phyloP scores from a whole-genome alignment of 176 grass and related monocot genomes.

The Avena sativa region DNA sequence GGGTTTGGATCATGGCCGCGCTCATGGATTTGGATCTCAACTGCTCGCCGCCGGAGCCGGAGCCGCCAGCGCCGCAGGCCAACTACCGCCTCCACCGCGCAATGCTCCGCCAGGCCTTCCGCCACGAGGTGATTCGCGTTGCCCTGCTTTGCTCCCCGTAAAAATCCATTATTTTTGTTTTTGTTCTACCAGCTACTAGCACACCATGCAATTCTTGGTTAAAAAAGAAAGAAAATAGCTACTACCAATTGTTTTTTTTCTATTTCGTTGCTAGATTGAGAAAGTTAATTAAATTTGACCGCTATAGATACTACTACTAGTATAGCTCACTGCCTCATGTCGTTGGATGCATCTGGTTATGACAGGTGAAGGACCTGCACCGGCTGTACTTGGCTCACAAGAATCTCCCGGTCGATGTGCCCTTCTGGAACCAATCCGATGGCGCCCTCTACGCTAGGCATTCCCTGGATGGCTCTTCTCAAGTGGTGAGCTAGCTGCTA shows the following conservation, averaged over 20 bases:
- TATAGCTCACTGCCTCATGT: neutral
- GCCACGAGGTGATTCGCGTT: conserved; percentile 43
- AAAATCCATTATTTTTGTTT: neutral
- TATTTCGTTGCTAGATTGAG: neutral
- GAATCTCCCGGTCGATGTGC: conserved; percentile 36
- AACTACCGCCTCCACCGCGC: conserved; percentile 37
- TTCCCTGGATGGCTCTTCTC: conserved; percentile 25
- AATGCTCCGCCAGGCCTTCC: conserved; percentile 58
- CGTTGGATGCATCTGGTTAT: neutral
- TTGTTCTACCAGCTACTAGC: neutral
- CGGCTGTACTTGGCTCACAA: conserved; percentile 53
- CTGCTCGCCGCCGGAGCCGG: conserved; percentile 40
- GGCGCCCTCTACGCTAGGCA: neutral
- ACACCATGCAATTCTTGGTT: too few species aligned
- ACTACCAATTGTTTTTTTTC: too few species aligned
- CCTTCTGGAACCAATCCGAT: conserved; percentile 45
- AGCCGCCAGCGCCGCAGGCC: conserved; percentile 35
- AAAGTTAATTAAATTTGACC: neutral
- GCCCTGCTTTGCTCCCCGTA: neutral
- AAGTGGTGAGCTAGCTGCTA: conserved; percentile 40
- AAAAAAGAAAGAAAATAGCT: too few species aligned
- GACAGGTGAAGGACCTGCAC: conserved; percentile 57
- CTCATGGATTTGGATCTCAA: conserved; percentile 61
- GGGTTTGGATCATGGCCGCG: conserved; percentile 1
- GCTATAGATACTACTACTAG: neutral